These are phyloP conservation scores for Ophiostoma piceae DNA, from an alignment of 2,329 filamentous ascomycete species.

Conservation along the genomic window DNA sequence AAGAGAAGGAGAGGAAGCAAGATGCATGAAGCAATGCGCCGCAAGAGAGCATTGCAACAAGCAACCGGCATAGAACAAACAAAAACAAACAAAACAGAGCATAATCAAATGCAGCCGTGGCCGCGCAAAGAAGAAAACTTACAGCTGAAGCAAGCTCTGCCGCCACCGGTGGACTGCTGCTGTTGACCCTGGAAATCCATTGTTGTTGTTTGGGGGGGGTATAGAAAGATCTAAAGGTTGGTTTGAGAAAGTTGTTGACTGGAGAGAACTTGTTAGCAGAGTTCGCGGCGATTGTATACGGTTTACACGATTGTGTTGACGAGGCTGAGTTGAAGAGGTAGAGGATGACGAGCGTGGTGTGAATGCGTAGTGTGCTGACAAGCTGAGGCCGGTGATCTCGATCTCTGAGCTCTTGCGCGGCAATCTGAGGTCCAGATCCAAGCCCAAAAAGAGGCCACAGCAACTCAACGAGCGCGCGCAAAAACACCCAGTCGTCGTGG, in stretches of 20 bases:
- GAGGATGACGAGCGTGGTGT: not conserved
- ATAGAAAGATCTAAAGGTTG: not conserved
- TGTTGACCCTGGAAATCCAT: constrained; percentile 30
- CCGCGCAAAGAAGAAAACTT: constrained; percentile 26
- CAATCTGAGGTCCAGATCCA: not conserved
- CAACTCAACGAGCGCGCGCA: not conserved
- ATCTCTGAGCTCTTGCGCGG: not conserved
- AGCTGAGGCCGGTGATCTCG: not conserved
- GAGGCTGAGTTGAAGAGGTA: not conserved
- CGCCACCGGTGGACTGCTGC: constrained; percentile 22
- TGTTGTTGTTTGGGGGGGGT: constrained; percentile 16
- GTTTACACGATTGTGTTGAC: not conserved
- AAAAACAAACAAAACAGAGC: constrained; percentile 9
- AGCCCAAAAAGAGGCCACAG: constrained; percentile 6
- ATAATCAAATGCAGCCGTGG: not conserved
- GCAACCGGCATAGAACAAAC: not conserved
- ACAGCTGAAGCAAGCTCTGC: constrained; percentile 29
- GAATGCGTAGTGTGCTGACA: not conserved
- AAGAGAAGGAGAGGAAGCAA: not conserved
- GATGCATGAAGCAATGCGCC: not conserved
- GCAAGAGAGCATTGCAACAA: not conserved
- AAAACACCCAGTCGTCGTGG: not conserved
- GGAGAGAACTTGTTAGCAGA: constrained; percentile 16
- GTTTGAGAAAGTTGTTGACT: not conserved
- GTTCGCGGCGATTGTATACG: no score